Evolutionary conservation across 1,139 yeast species (phyloP).

Genomic region (Pneumocystis canis): DNA sequence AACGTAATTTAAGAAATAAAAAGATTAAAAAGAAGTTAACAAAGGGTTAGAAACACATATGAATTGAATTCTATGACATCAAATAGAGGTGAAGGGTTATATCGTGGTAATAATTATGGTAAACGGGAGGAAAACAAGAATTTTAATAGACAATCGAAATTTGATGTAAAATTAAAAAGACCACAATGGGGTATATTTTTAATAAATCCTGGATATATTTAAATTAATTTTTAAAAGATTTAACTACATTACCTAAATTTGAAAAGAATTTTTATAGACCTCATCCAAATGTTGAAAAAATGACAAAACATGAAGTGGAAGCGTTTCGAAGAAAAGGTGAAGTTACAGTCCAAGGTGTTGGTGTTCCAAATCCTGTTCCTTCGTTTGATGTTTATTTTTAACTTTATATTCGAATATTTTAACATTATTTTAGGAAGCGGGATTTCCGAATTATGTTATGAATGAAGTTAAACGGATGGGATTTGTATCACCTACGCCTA

Average conservation of each 20-base stretch:
- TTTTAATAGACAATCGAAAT: background rate
- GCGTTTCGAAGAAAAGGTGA: constrained; percentile 69
- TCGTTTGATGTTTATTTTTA: constrained; percentile 73
- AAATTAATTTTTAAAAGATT: constrained; percentile 26
- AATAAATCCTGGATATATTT: background rate
- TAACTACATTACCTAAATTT: constrained; percentile 65
- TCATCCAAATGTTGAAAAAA: constrained; percentile 58
- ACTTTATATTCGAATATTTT: constrained; percentile 44
- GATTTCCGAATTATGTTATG: constrained; percentile 50
- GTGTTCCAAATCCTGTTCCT: constrained; percentile 90
- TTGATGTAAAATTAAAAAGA: background rate
- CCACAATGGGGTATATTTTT: background rate
- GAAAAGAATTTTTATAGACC: constrained; percentile 91
- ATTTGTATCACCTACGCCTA: constrained; percentile 84
- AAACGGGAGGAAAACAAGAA: background rate
- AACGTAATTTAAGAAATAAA: background rate
- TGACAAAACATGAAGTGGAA: constrained; percentile 57
- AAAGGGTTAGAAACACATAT: background rate
- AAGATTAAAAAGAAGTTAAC: background rate
- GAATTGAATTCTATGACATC: background rate
- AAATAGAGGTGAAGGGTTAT: background rate
- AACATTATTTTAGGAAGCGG: constrained; percentile 5
- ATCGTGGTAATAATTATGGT: background rate
- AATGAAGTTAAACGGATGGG: constrained; percentile 83
- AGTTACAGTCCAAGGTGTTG: constrained; percentile 70